Evolutionary conservation across 176 grass and related monocot genomes (phyloP), one percentile per base, ranked within the genome.

Genomic region (Areca catechu): DNA sequence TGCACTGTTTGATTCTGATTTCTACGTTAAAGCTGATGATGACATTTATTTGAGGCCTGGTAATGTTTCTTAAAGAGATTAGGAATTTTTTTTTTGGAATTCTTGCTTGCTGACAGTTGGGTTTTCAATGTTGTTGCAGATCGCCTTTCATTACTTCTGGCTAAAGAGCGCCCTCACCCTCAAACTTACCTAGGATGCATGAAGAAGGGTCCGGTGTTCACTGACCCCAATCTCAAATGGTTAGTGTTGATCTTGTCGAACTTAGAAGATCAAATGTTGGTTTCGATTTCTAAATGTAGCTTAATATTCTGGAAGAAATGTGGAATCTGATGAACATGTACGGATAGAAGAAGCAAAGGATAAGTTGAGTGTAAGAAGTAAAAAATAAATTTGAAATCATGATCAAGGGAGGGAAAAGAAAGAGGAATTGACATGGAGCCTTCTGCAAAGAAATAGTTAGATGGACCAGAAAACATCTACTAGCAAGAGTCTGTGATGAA

Each of bases 11-110:
- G 93, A 98, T 85, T 88, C 93, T 27, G 93, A 98, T 56, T 92
- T 98, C 56, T 98, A 98, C 83, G 93, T 98, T 54, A 98, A 98
- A 84, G 93, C 84, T 50, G 93, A 98, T 63, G 93, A 98, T 80
- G 93, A 98, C 61, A 92, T 98, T 75, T 98, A 89, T 76, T 77
- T 98, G 75, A 83, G 87, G 61, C 93, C 88, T 74, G 93, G 87
- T 89, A 63, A 88, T 56, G 22, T 51, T 15, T 5, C 55, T 74
- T 37, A 20, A 4, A 1, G 7, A 54, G 22, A 23, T 58, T 16
- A 43, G 3, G 24, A 24, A 18, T 28, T 52, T 56, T 18, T 53
- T 20, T 60, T 66, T 73, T 51, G 30, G 29, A 69, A 76, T 51
- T 54, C 3, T 16, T 82, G 20, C 24, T 22, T 61, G 50, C 81